Evolutionary conservation across 371 early-diverging fungal species (phyloP), one percentile per base, ranked within the genome.

Genomic region (Mucor circinelloides): DNA sequence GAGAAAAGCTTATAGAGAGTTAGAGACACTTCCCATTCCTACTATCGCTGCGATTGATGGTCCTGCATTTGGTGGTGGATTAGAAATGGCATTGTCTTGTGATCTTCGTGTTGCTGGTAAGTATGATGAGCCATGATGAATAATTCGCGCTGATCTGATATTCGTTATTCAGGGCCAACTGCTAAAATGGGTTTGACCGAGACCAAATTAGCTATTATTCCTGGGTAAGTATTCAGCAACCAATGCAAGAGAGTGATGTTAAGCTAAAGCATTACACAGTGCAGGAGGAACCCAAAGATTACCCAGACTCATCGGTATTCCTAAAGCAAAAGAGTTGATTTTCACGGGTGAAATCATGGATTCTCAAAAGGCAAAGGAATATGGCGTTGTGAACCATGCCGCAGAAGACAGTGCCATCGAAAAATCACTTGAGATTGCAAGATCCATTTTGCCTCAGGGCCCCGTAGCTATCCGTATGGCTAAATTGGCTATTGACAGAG

Each of bases 31-130:
- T 36, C 95, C 95, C 3, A 87, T 94, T 57, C 97, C 99, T 17
- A 97, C 99, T 2, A 97, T 98, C 69, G 95, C 97, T 7, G 94
- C 92, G 28, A 89, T 98, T 67, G 97, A 98, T 70, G 99, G 99
- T 5, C 93, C 94, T 36, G 97, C 98, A 2, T 84, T 98, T 10
- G 99, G 98, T 12, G 99, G 98, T 27, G 99, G 98, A 9, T 80
- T 97, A 59, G 98, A 98, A 77, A 83, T 98, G 80, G 95, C 98
- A 5, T 80, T 98, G 19, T 93, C 93, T 62, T 93, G 96, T 68
- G 99, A 98, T 80, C 74, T 98, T 68, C 86, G 99, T 19, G 85
- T 97, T 12, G 95, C 94, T 27, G 94, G 95, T 67, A 79, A 79
- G 28, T 30, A 13, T 9, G 4, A n/a, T 44, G 8, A 10, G 2